Evolutionary conservation across 2,329 filamentous ascomycete species (phyloP).

Genomic region (Harringtonia lauricola): DNA sequence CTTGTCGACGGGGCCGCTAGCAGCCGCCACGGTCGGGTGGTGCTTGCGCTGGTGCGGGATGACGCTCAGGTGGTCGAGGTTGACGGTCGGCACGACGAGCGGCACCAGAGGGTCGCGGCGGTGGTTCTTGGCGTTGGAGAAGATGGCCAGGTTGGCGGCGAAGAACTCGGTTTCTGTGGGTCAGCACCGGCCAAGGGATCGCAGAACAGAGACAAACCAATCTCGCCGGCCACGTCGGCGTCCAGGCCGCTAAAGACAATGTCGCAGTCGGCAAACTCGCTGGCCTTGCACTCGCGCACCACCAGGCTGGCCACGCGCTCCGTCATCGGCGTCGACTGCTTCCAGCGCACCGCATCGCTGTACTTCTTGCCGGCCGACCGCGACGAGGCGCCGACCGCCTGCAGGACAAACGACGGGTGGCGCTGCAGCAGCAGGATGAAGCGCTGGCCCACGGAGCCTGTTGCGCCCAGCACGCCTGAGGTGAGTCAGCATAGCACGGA

Average conservation of each 20-base stretch:
- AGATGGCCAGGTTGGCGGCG: conserved; percentile 77
- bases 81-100: conserved; percentile 90
- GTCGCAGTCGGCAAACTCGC: conserved; percentile 81
- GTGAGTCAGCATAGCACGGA: background rate
- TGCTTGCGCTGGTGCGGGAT: conserved; percentile 79
- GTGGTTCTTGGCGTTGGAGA: conserved; percentile 98
- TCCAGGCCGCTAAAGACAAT: conserved; percentile 89
- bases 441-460: conserved; percentile 87
- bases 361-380: conserved; percentile 90
- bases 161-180: conserved; percentile 76
- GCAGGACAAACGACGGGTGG: conserved; percentile 77
- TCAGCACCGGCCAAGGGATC: background rate
- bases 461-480: conserved; percentile 72
- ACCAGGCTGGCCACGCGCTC: conserved; percentile 63
- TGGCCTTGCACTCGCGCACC: conserved; percentile 73
- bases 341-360: conserved; percentile 89
- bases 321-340: conserved; percentile 78
- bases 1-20: conserved; percentile 46
- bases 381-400: conserved; percentile 81
- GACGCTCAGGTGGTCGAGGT: conserved; percentile 74
- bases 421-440: conserved; percentile 87
- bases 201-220: conserved; percentile 43
- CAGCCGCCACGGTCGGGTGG: conserved; percentile 28
- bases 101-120: conserved; percentile 82
- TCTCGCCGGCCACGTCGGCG: conserved; percentile 82